A percentile compares a stretch with the other conserved stretches of the same genome.
Conservation (phyloP, 176 grass and related monocot genomes). For the Canna indica region DNA sequence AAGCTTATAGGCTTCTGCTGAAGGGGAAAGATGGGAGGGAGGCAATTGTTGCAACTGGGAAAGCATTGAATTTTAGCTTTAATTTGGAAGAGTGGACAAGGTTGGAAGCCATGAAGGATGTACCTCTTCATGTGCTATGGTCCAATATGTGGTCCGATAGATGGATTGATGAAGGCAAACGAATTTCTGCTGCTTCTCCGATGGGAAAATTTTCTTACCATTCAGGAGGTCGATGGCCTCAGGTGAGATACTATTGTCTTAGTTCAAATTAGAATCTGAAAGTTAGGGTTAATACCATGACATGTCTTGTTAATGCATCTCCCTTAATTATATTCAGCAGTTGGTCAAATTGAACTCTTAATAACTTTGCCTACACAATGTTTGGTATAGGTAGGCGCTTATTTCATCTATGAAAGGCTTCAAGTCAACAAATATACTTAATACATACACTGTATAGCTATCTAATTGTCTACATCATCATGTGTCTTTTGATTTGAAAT, state of each 20-base stretch:
- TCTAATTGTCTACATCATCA: neutral
- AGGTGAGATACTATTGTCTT: conserved; percentile 33
- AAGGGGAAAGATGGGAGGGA: conserved; percentile 28
- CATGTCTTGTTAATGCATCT: neutral
- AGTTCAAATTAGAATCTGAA: neutral
- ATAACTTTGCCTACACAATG: neutral
- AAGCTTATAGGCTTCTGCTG: conserved; percentile 44
- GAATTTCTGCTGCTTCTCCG: conserved; percentile 27
- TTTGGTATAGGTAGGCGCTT: neutral
- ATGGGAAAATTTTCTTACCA: conserved; percentile 56
- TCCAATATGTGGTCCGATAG: conserved; percentile 68
- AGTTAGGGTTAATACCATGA: neutral
- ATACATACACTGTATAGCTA: neutral
- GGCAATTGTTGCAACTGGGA: conserved; percentile 43
- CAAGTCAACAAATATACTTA: neutral
- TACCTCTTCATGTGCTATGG: conserved; percentile 62
- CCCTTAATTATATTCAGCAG: neutral
- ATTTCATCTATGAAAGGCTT: neutral
- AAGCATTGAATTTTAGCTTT: conserved; percentile 70
- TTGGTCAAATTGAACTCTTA: too few species aligned
- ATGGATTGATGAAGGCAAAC: conserved; percentile 80
- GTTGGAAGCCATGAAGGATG: conserved; percentile 30
- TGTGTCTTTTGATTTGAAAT: neutral
- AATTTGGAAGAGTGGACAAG: conserved; percentile 57
- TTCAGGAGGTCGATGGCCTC: conserved; percentile 71